A percentile compares a stretch with the other conserved stretches of the same genome.
Conservation (phyloP, 2,329 filamentous ascomycete species). For the Calonectria pauciramosa region DNA sequence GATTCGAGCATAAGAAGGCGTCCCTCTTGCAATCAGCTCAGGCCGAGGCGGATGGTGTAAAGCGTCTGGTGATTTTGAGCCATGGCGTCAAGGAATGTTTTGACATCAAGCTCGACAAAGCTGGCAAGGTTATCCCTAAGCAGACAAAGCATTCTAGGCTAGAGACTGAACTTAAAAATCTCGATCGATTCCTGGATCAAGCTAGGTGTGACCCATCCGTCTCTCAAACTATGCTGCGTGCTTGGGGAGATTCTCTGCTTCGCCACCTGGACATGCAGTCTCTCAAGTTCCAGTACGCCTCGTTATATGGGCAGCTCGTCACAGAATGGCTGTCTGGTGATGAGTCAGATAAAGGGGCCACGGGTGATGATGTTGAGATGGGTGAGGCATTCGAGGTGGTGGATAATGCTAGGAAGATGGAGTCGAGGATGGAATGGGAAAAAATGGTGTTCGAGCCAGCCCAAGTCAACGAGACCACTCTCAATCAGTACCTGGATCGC, state of each 20-base stretch:
- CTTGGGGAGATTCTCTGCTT: slow-evolving; percentile 54
- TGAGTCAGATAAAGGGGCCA: slow-evolving; percentile 28
- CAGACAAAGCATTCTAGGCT: slow-evolving; percentile 45
- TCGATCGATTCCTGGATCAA: slow-evolving; percentile 57
- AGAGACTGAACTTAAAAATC: slow-evolving; percentile 53
- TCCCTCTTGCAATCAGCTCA: slow-evolving; percentile 47
- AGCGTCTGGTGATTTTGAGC: slow-evolving; percentile 50
- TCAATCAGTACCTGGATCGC: slow-evolving; percentile 55
- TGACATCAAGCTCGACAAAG: slow-evolving; percentile 48
- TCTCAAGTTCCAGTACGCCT: slow-evolving; percentile 59
- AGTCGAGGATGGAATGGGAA: slow-evolving; percentile 58
- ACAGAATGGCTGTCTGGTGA: slow-evolving; percentile 60
- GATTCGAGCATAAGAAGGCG: slow-evolving; percentile 53
- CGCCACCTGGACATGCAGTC: slow-evolving; percentile 56
- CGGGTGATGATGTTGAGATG: slow-evolving; percentile 44
- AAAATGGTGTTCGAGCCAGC: slow-evolving; percentile 57
- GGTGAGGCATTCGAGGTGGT: slow-evolving; percentile 57
- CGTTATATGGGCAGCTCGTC: slow-evolving; percentile 61
- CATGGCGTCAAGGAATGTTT: slow-evolving; percentile 54
- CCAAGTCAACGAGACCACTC: slow-evolving; percentile 52
- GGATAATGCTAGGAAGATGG: slow-evolving; percentile 56
- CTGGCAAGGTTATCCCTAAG: slow-evolving; percentile 38
- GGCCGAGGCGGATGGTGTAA: slow-evolving; percentile 43
- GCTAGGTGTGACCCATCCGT: slow-evolving; percentile 57
- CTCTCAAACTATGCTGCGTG: slow-evolving; percentile 48